Percentiles rank a stretch among this genome's conserved stretches.
These are phyloP conservation scores for Rubia occidens DNA, from an alignment of 305 asterid genomes.

Conservation along the genomic window DNA sequence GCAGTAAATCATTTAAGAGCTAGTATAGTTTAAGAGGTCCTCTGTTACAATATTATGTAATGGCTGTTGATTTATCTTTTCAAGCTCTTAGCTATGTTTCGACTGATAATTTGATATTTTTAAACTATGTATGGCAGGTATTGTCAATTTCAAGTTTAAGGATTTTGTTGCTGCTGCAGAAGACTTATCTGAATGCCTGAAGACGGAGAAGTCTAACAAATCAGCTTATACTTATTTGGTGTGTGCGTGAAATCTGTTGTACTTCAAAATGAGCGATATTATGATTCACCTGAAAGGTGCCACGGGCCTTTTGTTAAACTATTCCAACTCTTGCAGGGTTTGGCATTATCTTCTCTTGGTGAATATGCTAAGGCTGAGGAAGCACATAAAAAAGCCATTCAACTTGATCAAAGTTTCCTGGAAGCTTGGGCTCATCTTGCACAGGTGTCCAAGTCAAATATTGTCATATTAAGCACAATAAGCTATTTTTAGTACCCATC, in stretches of 20 bases:
- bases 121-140: constrained; percentile 58
- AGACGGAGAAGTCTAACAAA: constrained; percentile 72
- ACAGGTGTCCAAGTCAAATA: constrained; percentile 48
- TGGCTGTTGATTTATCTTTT: neutral
- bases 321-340: constrained; percentile 53
- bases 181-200: constrained; percentile 78
- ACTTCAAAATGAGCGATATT: constrained; percentile 19
- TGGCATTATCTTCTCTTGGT: constrained; percentile 80
- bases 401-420: constrained; percentile 61
- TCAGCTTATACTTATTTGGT: constrained; percentile 95
- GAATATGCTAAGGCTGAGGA: constrained; percentile 79
- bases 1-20: neutral
- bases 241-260: constrained; percentile 26
- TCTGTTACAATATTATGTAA: neutral
- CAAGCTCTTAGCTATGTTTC: neutral
- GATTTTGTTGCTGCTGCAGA: constrained; percentile 83
- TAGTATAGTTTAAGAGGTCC: neutral
- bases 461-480: constrained; percentile 2
- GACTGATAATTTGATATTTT: constrained; percentile 1
- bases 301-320: constrained; percentile 16
- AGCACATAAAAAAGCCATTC: constrained; percentile 81
- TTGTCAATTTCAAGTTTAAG: constrained; percentile 87
- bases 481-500: neutral
- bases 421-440: constrained; percentile 98
- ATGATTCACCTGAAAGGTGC: constrained; percentile 1